Evolutionary conservation across 2,329 filamentous ascomycete species (phyloP), one percentile per base, ranked within the genome.

Genomic region (Arthrobotrys musiformis): DNA sequence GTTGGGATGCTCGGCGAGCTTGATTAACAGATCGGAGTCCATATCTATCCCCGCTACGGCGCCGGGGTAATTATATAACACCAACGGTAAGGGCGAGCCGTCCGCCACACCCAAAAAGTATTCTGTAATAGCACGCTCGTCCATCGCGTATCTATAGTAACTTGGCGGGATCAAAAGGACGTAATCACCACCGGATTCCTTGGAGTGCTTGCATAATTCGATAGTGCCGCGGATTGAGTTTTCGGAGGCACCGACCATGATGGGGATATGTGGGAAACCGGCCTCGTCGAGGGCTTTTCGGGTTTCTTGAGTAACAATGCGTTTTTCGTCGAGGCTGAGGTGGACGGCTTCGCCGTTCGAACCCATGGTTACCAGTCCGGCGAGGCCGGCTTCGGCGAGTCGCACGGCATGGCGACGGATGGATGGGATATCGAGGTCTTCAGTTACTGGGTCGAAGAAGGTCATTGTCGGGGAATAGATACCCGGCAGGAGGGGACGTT

Each of bases 301-400:
- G 1, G 91, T 93, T 35, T 90, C 89, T 61, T 85, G 85, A 5
- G 91, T 93, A 80, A 94, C 89, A 62, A 88, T 84, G 56, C 88
- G 87, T 74, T 92, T 89, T 84, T 94, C 92, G 24, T 87, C 85
- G 80, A 90, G 90, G 48, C 90, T 89, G 35, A 94, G 87, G 81
- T 93, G 92, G 11, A 93, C 91, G 6, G 92, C 92, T 85, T 95
- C 92, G 81, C 92, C 92, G 82, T 94, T 94, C 82, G 90, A 93
- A 54, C 92, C 92, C 82, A 93, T 92, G 9, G 90, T 92, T 58
- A 91, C 90, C 54, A 94, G 86, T 19, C 92, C 91, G 15, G 90
- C 88, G 46, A 94, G 88, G 79, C 92, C 92, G 28, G 90, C 88
- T 69, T 87, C 83, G 54, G 91, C 92, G n/a, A 94, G 88, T 80